A percentile compares a stretch with the other conserved stretches of the same genome.
Conservation (phyloP, 768 basidiomycete species). For the Leccinum aurantiacum region DNA sequence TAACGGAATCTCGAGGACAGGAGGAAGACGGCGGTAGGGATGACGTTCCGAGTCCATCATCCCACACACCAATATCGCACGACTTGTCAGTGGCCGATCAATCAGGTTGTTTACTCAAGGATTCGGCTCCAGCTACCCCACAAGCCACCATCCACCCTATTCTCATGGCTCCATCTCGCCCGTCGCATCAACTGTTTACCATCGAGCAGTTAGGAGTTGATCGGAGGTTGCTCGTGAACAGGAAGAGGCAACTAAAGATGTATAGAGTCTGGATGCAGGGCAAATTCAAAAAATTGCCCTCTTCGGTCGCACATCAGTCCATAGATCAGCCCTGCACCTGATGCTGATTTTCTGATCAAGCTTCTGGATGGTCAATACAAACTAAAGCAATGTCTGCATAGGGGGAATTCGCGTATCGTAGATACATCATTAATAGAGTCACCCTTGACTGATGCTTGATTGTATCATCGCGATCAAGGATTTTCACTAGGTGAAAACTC, state of each 20-base stretch:
- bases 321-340: background rate
- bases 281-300: slow-evolving; percentile 57
- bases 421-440: background rate
- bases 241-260: slow-evolving; percentile 95
- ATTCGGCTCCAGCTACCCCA: background rate
- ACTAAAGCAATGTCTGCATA: background rate
- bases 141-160: slow-evolving; percentile 34
- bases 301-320: background rate
- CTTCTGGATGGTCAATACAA: background rate
- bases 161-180: slow-evolving; percentile 28
- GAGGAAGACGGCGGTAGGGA: slow-evolving; percentile 14
- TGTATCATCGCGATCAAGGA: background rate
- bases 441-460: background rate
- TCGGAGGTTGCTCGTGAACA: slow-evolving; percentile 85
- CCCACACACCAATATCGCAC: slow-evolving; percentile 11
- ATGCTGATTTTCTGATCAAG: background rate
- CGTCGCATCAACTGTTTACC: slow-evolving; percentile 66
- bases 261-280: slow-evolving; percentile 96
- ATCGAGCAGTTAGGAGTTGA: slow-evolving; percentile 88
- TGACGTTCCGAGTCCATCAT: slow-evolving; percentile 3
- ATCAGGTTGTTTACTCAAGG: slow-evolving; percentile 1
- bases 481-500: background rate
- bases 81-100: background rate
- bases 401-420: background rate
- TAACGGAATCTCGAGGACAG: slow-evolving; percentile 34